Conservation (phyloP, 495 filamentous ascomycete species). For the Platismatia glauca region DNA sequence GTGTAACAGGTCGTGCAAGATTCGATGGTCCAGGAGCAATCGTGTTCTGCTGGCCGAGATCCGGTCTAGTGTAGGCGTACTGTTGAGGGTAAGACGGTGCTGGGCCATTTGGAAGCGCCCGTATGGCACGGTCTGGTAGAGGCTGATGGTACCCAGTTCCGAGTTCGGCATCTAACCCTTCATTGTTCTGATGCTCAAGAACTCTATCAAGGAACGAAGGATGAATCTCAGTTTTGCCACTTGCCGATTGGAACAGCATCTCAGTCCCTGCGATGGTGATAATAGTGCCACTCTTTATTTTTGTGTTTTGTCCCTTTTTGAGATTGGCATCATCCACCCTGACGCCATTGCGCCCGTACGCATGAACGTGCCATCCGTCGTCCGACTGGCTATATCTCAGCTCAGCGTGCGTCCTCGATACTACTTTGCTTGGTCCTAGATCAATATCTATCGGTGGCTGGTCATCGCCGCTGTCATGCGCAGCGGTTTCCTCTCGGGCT, state of each 20-base stretch:
- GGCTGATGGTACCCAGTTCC: conserved; percentile 38
- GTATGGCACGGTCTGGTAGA: conserved; percentile 22
- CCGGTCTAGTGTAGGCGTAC: conserved; percentile 17
- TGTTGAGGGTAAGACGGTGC: conserved; percentile 26
- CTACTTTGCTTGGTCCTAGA: conserved; percentile 82
- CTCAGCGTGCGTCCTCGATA: conserved; percentile 80
- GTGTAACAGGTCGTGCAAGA: conserved; percentile 56
- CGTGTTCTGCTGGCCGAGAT: conserved; percentile 40
- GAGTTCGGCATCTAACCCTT: conserved; percentile 35
- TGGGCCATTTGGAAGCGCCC: conserved; percentile 7
- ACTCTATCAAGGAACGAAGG: conserved; percentile 45
- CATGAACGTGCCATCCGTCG: conserved; percentile 66
- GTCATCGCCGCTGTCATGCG: conserved; percentile 35
- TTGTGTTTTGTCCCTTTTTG: conserved; percentile 52
- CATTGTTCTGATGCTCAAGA: conserved; percentile 2
- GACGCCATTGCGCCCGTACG: conserved; percentile 85
- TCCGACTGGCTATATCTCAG: conserved; percentile 70
- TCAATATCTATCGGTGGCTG: conserved; percentile 68
- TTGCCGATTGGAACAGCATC: conserved; percentile 96
- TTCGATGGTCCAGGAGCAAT: conserved; percentile 63
- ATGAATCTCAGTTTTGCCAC: conserved; percentile 50
- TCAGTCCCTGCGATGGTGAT: conserved; percentile 85
- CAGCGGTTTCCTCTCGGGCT: conserved; percentile 37
- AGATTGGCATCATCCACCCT: conserved; percentile 64
- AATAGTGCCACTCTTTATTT: conserved; percentile 73